Evolutionary conservation across 129 eudicot species (phyloP).

Genomic region (Tagetes patula): DNA sequence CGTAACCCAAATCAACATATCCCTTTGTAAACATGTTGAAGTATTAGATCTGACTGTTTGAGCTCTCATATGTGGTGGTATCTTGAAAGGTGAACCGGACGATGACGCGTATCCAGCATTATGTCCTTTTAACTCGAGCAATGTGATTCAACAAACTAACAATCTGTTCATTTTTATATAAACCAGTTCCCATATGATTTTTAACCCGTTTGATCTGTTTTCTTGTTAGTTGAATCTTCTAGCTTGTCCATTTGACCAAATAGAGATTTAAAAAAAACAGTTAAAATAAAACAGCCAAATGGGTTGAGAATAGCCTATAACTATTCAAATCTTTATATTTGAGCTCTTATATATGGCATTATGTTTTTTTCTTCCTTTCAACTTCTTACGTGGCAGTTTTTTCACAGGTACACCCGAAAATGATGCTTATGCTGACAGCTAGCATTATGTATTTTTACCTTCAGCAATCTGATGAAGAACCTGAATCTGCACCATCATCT

Average conservation of each 20-base stretch:
- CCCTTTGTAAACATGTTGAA: background rate
- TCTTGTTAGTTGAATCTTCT: background rate
- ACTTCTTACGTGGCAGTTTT: background rate
- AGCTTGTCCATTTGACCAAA: background rate
- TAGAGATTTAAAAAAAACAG: background rate
- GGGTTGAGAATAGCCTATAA: background rate
- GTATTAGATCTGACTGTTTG: background rate
- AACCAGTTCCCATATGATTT: background rate
- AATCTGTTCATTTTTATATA: background rate
- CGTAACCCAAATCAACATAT: background rate
- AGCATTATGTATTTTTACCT: constrained; percentile 96
- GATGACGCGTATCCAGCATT: constrained; percentile 88
- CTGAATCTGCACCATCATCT: constrained; percentile 49
- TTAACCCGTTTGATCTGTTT: background rate
- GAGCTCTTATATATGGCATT: background rate
- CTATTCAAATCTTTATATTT: background rate
- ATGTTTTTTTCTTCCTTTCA: background rate
- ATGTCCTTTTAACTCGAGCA: constrained; percentile 93
- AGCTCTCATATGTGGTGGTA: background rate
- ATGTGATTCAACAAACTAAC: constrained; percentile 33
- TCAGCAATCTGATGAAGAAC: constrained; percentile 62
- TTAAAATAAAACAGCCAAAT: background rate
- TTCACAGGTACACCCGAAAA: constrained; percentile 79
- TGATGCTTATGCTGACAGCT: constrained; percentile 88
- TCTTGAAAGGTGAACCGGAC: constrained; percentile 35